A percentile compares a stretch with the other conserved stretches of the same genome.
Conservation (phyloP, 2,329 filamentous ascomycete species). For the Aspergillus sp. region DNA sequence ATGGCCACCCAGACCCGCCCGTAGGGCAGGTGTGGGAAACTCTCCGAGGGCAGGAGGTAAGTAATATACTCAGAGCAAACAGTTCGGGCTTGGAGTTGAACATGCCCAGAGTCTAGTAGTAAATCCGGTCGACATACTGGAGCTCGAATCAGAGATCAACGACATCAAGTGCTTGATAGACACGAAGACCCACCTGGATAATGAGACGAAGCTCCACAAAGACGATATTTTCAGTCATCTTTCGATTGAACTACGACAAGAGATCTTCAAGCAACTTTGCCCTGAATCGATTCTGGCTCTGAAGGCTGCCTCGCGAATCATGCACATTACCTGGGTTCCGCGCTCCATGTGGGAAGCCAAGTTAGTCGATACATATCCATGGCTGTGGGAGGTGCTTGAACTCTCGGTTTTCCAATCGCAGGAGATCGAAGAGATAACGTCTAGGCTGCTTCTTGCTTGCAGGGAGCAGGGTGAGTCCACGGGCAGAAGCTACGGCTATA, state of each 20-base stretch:
- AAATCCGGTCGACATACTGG: neutral
- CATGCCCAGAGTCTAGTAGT: neutral
- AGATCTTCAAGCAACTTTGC: neutral
- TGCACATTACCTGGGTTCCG: neutral
- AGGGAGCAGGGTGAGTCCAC: neutral
- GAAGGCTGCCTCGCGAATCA: neutral
- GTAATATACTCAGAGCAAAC: neutral
- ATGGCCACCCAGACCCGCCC: conserved; percentile 4
- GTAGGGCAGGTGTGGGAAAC: conserved; percentile 2
- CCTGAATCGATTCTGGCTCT: neutral
- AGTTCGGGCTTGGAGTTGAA: too few species aligned
- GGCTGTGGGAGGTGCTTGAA: conserved; percentile 7
- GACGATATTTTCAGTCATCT: conserved; percentile 1
- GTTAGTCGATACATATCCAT: conserved; percentile 2
- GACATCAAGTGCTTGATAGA: neutral
- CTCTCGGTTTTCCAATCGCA: conserved; percentile 3
- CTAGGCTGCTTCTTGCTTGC: neutral
- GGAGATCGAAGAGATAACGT: neutral
- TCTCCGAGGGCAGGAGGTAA: conserved; percentile 3
- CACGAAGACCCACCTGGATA: neutral
- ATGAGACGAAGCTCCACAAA: neutral
- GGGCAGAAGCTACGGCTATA: neutral
- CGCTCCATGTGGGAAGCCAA: neutral
- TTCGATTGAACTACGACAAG: neutral
- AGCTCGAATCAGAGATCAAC: neutral